phyloP scores from a whole-genome alignment of 148 eudicot species.

The Fallopia convolvulus region DNA sequence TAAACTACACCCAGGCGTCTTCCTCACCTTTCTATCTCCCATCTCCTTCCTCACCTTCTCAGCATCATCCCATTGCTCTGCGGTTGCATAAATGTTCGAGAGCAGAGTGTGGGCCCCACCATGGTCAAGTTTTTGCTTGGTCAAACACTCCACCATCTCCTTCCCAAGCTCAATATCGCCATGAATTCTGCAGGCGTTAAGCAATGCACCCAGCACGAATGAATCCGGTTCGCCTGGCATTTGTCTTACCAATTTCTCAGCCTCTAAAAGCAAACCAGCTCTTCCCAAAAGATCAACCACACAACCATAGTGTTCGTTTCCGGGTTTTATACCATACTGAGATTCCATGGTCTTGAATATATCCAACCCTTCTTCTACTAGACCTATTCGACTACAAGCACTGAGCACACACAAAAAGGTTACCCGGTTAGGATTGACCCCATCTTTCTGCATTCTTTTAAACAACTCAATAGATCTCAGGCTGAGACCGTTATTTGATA shows the following conservation, averaged over 20 bases:
- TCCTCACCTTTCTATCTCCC: constrained; percentile 40
- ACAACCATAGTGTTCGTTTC: constrained; percentile 57
- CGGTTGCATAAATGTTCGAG: constrained; percentile 59
- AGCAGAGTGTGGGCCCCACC: constrained; percentile 51
- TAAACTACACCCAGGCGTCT: constrained; percentile 59
- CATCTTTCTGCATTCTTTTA: constrained; percentile 39
- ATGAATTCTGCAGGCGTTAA: constrained; percentile 52
- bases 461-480: constrained; percentile 37
- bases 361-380: constrained; percentile 49
- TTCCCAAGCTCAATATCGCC: constrained; percentile 38
- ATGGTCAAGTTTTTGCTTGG: constrained; percentile 27
- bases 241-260: constrained; percentile 30
- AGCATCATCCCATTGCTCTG: constrained; percentile 49
- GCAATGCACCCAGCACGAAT: constrained; percentile 51
- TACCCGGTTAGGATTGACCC: constrained; percentile 44
- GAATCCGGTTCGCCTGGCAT: constrained; percentile 57
- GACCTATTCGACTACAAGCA: constrained; percentile 52
- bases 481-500: constrained; percentile 58
- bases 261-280: constrained; percentile 51
- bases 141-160: constrained; percentile 33
- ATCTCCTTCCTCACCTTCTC: constrained; percentile 41
- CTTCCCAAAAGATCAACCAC: constrained; percentile 63
- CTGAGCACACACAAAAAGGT: constrained; percentile 47
- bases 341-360: constrained; percentile 45
- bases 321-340: constrained; percentile 41